Conservation (phyloP, 495 filamentous ascomycete genomes). For the Penicillium steckii region DNA sequence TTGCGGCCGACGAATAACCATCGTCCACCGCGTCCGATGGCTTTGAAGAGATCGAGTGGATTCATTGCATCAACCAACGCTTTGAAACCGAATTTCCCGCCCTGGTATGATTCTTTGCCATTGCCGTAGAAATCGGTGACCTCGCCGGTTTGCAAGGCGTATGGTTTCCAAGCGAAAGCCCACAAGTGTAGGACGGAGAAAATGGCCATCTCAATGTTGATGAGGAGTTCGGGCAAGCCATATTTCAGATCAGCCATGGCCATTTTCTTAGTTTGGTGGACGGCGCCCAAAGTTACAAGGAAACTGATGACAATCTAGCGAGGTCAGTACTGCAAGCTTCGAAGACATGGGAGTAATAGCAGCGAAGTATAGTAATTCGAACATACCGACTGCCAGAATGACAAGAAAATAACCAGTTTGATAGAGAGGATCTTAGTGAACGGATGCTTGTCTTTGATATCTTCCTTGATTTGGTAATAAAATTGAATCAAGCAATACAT, state of each 20-base stretch:
- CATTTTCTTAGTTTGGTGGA: conserved; percentile 61
- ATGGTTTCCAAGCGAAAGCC: conserved; percentile 77
- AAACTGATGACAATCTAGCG: conserved; percentile 63
- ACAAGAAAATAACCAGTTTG: conserved; percentile 92
- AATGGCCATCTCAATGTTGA: conserved; percentile 86
- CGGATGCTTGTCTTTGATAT: conserved; percentile 67
- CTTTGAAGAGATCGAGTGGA: conserved; percentile 80
- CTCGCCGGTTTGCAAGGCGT: conserved; percentile 43
- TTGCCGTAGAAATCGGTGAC: conserved; percentile 48
- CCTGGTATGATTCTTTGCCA: conserved; percentile 53
- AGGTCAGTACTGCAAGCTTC: too few species aligned
- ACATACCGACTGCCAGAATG: conserved; percentile 80
- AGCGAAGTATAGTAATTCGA: background rate
- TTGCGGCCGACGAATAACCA: conserved; percentile 79
- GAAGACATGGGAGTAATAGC: background rate
- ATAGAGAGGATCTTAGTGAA: conserved; percentile 86
- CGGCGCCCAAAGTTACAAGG: conserved; percentile 59
- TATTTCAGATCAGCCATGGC: conserved; percentile 74
- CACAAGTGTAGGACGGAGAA: conserved; percentile 79
- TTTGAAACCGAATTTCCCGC: conserved; percentile 60
- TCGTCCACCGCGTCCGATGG: conserved; percentile 69
- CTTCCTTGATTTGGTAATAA: conserved; percentile 70
- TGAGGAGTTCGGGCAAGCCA: conserved; percentile 73
- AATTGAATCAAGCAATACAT: conserved; percentile 95
- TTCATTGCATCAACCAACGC: conserved; percentile 76